phyloP scores from a whole-genome alignment of 2,329 filamentous ascomycete species.

The Diaporthe batatas region DNA sequence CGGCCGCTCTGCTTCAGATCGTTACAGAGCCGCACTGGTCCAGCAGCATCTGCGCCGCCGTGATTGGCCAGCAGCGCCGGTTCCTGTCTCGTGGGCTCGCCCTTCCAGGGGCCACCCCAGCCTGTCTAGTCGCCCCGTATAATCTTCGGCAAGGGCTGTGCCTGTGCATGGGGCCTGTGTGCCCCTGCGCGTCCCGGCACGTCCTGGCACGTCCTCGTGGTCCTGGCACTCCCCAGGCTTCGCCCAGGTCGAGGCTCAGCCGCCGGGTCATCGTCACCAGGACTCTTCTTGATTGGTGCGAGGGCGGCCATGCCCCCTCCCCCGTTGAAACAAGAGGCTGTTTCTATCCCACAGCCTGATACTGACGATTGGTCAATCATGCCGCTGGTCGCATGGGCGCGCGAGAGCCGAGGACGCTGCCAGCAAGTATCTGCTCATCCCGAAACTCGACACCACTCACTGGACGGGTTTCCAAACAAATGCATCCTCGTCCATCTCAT shows the following conservation, averaged over 20 bases:
- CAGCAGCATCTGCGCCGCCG: constrained; percentile 8
- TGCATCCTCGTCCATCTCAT: constrained; percentile 10
- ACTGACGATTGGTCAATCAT: constrained; percentile 21
- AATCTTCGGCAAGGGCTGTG: constrained; percentile 24
- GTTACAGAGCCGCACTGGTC: constrained; percentile 42
- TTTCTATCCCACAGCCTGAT: constrained; percentile 46
- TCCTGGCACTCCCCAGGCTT: constrained; percentile 14
- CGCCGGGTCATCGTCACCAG: constrained; percentile 32
- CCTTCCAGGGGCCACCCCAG: constrained; percentile 14
- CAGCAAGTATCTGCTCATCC: constrained; percentile 28
- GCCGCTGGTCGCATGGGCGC: constrained; percentile 21
- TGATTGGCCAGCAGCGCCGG: constrained; percentile 35
- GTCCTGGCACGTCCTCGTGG: too few relatives aligned
- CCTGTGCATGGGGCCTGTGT: constrained; percentile 2
- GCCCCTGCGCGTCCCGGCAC: constrained; percentile 7
- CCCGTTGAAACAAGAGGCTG: constrained; percentile 53
- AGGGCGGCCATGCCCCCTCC: constrained; percentile 37
- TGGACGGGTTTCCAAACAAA: constrained; percentile 27
- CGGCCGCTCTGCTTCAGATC: constrained; percentile 39
- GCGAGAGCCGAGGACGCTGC: constrained; percentile 24
- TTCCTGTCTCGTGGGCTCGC: constrained; percentile 40
- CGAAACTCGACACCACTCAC: constrained; percentile 21
- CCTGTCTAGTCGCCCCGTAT: constrained; percentile 7
- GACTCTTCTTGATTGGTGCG: constrained; percentile 15
- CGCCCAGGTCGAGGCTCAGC: constrained; percentile 36